Evolutionary conservation across 495 filamentous ascomycete species (phyloP).

Genomic region (Delitschia confertaspora): DNA sequence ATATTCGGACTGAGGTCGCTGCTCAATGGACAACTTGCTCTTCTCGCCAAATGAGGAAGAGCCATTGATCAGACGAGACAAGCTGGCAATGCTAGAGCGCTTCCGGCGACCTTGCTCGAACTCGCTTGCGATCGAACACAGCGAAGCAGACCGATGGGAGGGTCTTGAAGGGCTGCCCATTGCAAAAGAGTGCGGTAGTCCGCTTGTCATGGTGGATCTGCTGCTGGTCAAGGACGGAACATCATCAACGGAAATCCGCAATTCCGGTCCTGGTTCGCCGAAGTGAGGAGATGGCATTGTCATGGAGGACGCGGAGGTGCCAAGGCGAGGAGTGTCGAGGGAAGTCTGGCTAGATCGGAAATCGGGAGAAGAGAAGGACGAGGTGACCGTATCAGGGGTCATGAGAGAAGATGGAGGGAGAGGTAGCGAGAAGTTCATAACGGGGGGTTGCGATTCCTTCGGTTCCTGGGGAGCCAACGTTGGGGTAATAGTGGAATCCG

Average conservation of each 20-base stretch:
- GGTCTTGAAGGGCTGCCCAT: slow-evolving; percentile 39
- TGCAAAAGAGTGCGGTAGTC: slow-evolving; percentile 42
- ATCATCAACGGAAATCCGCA: slow-evolving; percentile 73
- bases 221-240: slow-evolving; percentile 81
- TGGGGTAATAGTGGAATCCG: slow-evolving; percentile 51
- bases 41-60: slow-evolving; percentile 64
- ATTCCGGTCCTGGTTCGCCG: slow-evolving; percentile 53
- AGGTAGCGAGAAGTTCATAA: slow-evolving; percentile 29
- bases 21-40: slow-evolving; percentile 73
- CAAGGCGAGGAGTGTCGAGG: slow-evolving; percentile 60
- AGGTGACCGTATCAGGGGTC: slow-evolving; percentile 34
- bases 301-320: slow-evolving; percentile 61
- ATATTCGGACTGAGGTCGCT: slow-evolving; percentile 44
- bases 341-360: slow-evolving; percentile 32
- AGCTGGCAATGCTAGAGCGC: slow-evolving; percentile 73
- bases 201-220: slow-evolving; percentile 74
- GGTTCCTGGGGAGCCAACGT: slow-evolving; percentile 34
- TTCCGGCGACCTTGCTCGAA: slow-evolving; percentile 54
- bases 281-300: slow-evolving; percentile 52
- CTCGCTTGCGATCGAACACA: slow-evolving; percentile 43
- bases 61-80: slow-evolving; percentile 70
- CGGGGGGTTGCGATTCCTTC: slow-evolving; percentile 35
- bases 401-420: slow-evolving; percentile 27
- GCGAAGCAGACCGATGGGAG: slow-evolving; percentile 56
- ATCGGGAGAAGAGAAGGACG: slow-evolving; percentile 44